These are phyloP conservation scores for Gleditsia sinensis DNA, from an alignment of 306 rosid genomes.

Conservation along the genomic window DNA sequence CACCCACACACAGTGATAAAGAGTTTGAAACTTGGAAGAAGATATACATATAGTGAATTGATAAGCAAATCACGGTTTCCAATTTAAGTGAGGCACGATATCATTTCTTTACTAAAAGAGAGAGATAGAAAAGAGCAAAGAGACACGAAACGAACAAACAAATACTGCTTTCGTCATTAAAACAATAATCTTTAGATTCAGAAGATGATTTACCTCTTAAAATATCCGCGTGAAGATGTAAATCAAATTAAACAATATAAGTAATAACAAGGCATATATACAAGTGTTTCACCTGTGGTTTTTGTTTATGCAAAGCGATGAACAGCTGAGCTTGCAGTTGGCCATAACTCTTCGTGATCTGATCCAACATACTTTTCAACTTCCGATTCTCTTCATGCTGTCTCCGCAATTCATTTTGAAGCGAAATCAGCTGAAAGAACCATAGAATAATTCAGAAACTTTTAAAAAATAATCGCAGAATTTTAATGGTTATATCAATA, in stretches of 20 bases:
- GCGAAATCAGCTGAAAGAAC: constrained; percentile 18
- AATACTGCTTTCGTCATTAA: not conserved
- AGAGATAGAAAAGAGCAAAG: not conserved
- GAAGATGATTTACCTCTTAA: not conserved
- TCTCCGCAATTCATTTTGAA: constrained; percentile 40
- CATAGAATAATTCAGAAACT: not conserved
- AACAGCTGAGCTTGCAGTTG: constrained; percentile 50
- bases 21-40: constrained; percentile 35
- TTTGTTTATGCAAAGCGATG: constrained; percentile 43
- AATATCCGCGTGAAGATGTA: not conserved
- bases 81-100: constrained; percentile 47
- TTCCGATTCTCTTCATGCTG: constrained; percentile 49
- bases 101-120: constrained; percentile 32
- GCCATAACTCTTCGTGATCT: constrained; percentile 45
- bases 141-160: constrained; percentile 19
- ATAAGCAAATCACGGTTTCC: constrained; percentile 16
- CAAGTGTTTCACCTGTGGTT: constrained; percentile 24
- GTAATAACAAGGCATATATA: not conserved
- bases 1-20: not conserved
- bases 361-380: constrained; percentile 44
- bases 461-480: not conserved
- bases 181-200: not conserved
- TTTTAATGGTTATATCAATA: not conserved
- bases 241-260: not conserved
- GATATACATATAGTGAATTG: not conserved